A percentile compares a stretch with the other conserved stretches of the same genome.
Evolutionary conservation across 495 filamentous ascomycete genomes (phyloP).

Genomic region (Neurospora pannonica): DNA sequence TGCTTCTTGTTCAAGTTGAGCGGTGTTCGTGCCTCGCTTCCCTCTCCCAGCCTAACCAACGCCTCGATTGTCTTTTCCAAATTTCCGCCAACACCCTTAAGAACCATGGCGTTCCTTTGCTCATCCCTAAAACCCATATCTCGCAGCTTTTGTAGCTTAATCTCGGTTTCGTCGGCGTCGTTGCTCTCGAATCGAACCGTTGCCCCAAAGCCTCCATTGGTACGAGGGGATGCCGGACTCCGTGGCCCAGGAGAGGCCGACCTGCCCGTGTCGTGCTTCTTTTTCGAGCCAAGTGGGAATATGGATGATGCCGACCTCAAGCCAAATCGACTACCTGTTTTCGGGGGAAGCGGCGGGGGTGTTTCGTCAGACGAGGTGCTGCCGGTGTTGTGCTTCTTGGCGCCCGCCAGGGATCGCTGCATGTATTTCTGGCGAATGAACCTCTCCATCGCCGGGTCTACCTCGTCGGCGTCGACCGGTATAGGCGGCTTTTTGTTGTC

Average conservation of each 20-base stretch:
- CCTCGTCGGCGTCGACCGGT: conserved; percentile 82
- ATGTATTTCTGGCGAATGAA: conserved; percentile 94
- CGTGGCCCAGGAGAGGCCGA: conserved; percentile 19
- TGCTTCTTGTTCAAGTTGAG: neutral
- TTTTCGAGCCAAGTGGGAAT: conserved; percentile 39
- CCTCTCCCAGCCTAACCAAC: conserved; percentile 68
- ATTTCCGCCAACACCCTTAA: conserved; percentile 74
- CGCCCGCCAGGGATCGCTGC: conserved; percentile 28
- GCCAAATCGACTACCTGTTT: conserved; percentile 66
- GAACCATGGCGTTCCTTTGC: conserved; percentile 63
- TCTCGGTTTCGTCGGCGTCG: conserved; percentile 44
- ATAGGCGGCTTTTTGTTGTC: conserved; percentile 68
- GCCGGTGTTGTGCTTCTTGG: conserved; percentile 32
- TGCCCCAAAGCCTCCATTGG: conserved; percentile 59
- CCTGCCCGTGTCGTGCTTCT: conserved; percentile 13
- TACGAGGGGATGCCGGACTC: conserved; percentile 26
- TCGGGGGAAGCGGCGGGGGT: conserved; percentile 78
- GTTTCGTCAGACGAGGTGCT: conserved; percentile 41
- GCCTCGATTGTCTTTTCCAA: conserved; percentile 78
- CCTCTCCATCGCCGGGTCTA: conserved; percentile 84
- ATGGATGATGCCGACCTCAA: conserved; percentile 70
- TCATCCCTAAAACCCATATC: conserved; percentile 94
- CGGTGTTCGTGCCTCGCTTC: conserved; percentile 5
- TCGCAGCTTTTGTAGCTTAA: conserved; percentile 65
- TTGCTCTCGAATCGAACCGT: conserved; percentile 38